These are phyloP conservation scores for Asparagopsis taxiformis DNA, from an alignment of 31 red algal species.

Conservation along the genomic window DNA sequence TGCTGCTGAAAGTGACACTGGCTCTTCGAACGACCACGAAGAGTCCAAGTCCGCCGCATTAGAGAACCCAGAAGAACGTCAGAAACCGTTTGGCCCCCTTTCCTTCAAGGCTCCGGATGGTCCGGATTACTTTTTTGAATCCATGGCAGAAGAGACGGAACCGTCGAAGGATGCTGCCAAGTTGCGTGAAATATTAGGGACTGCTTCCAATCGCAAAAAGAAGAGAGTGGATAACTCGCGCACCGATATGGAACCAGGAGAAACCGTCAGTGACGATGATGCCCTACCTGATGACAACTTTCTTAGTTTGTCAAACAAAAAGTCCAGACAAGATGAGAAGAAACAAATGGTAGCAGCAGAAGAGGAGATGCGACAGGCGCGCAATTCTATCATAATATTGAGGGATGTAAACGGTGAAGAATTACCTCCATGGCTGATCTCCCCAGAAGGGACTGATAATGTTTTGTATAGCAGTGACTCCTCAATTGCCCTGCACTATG, in stretches of 20 bases:
- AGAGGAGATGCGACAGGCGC: neutral
- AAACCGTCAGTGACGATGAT: neutral
- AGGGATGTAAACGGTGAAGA: conserved; percentile 51
- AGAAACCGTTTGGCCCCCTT: conserved; percentile 39
- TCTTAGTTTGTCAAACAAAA: neutral
- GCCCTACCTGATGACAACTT: neutral
- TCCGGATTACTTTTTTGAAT: conserved; percentile 43
- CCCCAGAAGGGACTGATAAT: conserved; percentile 32
- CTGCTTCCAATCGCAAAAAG: neutral
- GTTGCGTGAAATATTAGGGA: conserved; percentile 15
- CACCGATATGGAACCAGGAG: conserved; percentile 9
- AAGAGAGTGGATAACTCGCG: neutral
- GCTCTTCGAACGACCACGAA: neutral
- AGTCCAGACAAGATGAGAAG: neutral
- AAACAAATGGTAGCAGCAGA: neutral
- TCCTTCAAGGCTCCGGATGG: conserved; percentile 20
- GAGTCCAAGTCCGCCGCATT: neutral
- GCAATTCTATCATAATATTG: conserved; percentile 23
- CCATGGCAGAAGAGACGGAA: conserved; percentile 30
- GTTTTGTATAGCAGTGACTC: conserved; percentile 48
- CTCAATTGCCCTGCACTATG: conserved; percentile 69
- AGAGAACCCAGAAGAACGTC: conserved; percentile 7
- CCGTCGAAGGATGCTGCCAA: conserved; percentile 25
- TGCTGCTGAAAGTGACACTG: conserved; percentile 25
- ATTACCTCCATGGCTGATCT: conserved; percentile 60